phyloP scores from a whole-genome alignment of 495 filamentous ascomycete genomes.

The Letharia lupina region DNA sequence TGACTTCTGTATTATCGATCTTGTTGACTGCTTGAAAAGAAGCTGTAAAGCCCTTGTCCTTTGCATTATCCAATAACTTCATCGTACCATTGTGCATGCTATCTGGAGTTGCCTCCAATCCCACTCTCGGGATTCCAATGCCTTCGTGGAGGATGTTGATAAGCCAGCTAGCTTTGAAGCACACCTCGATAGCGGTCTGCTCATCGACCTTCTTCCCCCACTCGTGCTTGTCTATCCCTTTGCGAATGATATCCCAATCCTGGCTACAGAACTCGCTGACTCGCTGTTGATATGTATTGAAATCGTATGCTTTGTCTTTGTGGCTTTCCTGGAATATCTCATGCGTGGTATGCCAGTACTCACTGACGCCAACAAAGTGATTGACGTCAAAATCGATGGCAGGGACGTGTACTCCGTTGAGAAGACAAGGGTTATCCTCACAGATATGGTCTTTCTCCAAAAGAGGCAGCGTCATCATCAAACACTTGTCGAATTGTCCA shows the following conservation, averaged over 20 bases:
- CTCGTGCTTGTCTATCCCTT: constrained; percentile 51
- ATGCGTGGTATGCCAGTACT: constrained; percentile 99
- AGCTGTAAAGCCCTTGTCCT: constrained; percentile 72
- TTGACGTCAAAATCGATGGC: constrained; percentile 98
- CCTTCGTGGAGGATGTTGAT: constrained; percentile 94
- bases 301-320: constrained; percentile 82
- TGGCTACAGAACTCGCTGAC: constrained; percentile 80
- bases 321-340: constrained; percentile 78
- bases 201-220: constrained; percentile 73
- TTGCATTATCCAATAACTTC: constrained; percentile 56
- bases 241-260: constrained; percentile 67
- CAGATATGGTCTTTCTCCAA: constrained; percentile 87
- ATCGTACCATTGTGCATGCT: constrained; percentile 63
- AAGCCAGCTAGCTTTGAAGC: constrained; percentile 97
- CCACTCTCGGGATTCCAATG: constrained; percentile 87
- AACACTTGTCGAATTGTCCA: constrained; percentile 77
- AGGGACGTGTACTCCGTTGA: constrained; percentile 83
- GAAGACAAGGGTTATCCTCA: constrained; percentile 71
- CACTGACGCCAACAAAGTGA: constrained; percentile 94
- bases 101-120: constrained; percentile 53
- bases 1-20: constrained; percentile 87
- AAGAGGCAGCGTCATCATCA: constrained; percentile 72
- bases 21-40: constrained; percentile 92
- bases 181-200: constrained; percentile 71
- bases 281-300: constrained; percentile 76